phyloP scores from a whole-genome alignment of 2,329 filamentous ascomycete genomes.

The Didymella glomerata region DNA sequence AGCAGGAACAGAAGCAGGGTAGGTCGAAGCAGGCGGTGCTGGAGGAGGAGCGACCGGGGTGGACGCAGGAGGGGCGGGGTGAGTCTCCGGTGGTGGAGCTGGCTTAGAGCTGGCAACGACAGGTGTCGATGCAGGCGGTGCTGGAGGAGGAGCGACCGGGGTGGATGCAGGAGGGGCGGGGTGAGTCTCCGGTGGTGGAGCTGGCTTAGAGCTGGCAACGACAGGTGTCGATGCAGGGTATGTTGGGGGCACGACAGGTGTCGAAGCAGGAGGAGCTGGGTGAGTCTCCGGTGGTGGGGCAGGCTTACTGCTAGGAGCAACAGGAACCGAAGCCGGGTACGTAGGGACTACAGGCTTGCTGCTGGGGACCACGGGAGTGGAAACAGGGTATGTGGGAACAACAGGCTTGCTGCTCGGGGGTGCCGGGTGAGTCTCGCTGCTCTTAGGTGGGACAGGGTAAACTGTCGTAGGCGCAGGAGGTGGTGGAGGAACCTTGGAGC shows the following conservation, averaged over 20 bases:
- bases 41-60: slow-evolving; percentile 16
- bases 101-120: too few relatives aligned
- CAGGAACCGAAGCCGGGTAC: neutral
- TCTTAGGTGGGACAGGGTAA: slow-evolving; percentile 16
- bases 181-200: slow-evolving; percentile 6
- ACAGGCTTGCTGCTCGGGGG: slow-evolving; percentile 13
- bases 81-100: slow-evolving; percentile 4
- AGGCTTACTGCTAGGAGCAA: neutral
- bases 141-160: slow-evolving; percentile 15
- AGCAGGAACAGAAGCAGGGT: slow-evolving; percentile 10
- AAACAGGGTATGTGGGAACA: slow-evolving; percentile 5
- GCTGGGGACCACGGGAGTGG: too few relatives aligned
- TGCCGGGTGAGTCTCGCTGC: slow-evolving; percentile 6
- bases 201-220: too few relatives aligned
- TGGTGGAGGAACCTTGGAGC: slow-evolving; percentile 16
- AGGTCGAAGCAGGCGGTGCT: slow-evolving; percentile 12
- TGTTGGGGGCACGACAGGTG: too few relatives aligned
- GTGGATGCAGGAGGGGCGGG: slow-evolving; percentile 5
- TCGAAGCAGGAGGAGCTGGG: slow-evolving; percentile 17
- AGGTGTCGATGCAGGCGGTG: slow-evolving; percentile 13
- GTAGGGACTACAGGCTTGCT: neutral
- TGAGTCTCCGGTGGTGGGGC: slow-evolving; percentile 1
- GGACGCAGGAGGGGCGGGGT: slow-evolving; percentile 3
- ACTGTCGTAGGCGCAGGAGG: slow-evolving; percentile 18
- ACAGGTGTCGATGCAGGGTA: slow-evolving; percentile 12